Percentiles rank a stretch among this genome's conserved stretches.
phyloP scores from a whole-genome alignment of 495 filamentous ascomycete genomes.

The Xylaria venustula region DNA sequence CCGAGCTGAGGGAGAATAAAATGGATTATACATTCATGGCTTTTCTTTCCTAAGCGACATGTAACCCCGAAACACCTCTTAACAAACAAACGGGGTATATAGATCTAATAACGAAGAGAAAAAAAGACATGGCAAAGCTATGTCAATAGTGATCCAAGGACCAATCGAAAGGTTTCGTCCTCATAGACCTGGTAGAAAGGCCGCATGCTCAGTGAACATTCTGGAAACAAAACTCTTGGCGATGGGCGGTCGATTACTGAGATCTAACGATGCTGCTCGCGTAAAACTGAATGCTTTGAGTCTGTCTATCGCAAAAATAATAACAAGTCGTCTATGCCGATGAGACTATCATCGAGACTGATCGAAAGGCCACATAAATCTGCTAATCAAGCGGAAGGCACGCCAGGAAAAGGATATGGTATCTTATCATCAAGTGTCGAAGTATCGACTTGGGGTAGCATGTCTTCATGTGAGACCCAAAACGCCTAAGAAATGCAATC shows the following conservation, averaged over 20 bases:
- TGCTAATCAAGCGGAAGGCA: not conserved
- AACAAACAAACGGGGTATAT: slow-evolving; percentile 40
- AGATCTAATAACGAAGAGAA: slow-evolving; percentile 41
- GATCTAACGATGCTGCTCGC: slow-evolving; percentile 6
- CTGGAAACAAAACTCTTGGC: not conserved
- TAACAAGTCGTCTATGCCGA: not conserved
- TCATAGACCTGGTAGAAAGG: not conserved
- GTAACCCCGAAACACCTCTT: slow-evolving; percentile 28
- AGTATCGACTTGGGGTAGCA: slow-evolving; percentile 7
- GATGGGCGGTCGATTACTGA: not conserved
- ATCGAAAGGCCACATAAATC: not conserved
- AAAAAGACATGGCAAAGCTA: slow-evolving; percentile 25
- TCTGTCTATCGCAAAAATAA: slow-evolving; percentile 12
- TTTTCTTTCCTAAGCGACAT: slow-evolving; percentile 29
- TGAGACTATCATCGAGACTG: not conserved
- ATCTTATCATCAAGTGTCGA: slow-evolving; percentile 18
- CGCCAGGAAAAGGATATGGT: not conserved
- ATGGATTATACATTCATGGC: slow-evolving; percentile 30
- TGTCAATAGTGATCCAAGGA: slow-evolving; percentile 24
- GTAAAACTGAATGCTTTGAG: slow-evolving; percentile 7
- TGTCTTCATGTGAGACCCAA: slow-evolving; percentile 15
- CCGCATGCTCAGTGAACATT: not conserved
- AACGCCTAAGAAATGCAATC: slow-evolving; percentile 35
- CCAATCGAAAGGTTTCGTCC: slow-evolving; percentile 23
- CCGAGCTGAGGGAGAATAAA: slow-evolving; percentile 18